Evolutionary conservation across 352 stramenopile species (phyloP), one percentile per base, ranked within the genome.

Genomic region (Blastocystis sp.): DNA sequence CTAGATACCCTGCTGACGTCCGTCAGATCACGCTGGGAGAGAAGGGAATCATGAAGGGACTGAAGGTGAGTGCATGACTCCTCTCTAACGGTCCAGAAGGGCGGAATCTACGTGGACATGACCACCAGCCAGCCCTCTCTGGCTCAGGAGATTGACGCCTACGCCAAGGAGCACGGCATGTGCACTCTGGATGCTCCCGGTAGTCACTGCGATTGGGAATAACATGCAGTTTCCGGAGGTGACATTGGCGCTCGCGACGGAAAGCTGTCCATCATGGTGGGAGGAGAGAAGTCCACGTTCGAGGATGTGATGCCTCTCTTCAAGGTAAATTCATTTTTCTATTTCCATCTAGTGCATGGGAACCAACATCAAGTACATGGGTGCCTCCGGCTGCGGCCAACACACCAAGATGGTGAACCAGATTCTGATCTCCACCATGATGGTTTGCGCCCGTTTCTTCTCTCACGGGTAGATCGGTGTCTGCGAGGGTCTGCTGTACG

Each of bases 391-490:
- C 2, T 89, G 91, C 42, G 92, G 92, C 0, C 92, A 95, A 79
- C 91, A 94, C 85, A 94, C 92, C 21, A 95, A 96, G 89, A 94
- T 94, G 91, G 92, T 96, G 73, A 96, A 95, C 87, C 92, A 96
- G 72, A 88, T 89, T 48, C 57, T 89, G 27, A 89, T 89, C n/a
- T 67, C 87, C 11, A 88, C 75, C 44, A 88, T 86, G 48, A 87
- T 89, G 75, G 44, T 86, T 32, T 69, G 49, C 84, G 93, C 94
- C 84, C 77, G 93, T 87, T 73, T 14, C 63, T 0, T 4, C 14
- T 6, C 53, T 38, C 40, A 32, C n/a, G 6, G 21, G 1, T 85
- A 85, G 91, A 93, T 95, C 67, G 92, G 92, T 42, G 91, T 95
- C 11, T 91, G 92, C 11, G 92, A 96, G 88, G 90, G 92, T 6